Evolutionary conservation across 306 rosid genomes (phyloP), one percentile per base, ranked within the genome.

Genomic region (Castanospermum australe): DNA sequence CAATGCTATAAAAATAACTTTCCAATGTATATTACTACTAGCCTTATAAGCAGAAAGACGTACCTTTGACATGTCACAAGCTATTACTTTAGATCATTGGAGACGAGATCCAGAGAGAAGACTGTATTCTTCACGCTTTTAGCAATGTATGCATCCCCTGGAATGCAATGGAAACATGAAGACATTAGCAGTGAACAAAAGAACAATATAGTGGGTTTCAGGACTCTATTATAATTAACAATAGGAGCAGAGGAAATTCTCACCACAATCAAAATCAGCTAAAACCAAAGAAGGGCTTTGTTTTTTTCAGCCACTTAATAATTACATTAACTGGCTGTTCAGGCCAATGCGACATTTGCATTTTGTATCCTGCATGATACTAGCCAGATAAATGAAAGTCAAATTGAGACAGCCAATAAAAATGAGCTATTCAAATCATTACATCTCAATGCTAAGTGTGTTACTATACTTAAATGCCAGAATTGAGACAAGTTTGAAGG

Each of bases 241-340:
- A 57, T 5, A 30, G 51, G 38, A 63, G 65, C 51, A 52, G 14
- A 65, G 12, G 6, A 45, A 80, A 30, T 50, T 67, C 97, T 90
- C 82, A 92, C 99, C 99, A 39, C 98, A 95, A 68, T 98, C 99
- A 85, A 95, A 95, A 89, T 95, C 98, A 79, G 99, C 98, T 42
- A 95, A 88, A 52, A 86, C 90, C 79, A 91, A 76, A 50, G 96
- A 91, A 45, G 94, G 87, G 73, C 75, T 84, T 78, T 84, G 96
- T 71, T 90, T 88, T n/a, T 75, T 83, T 92, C 42, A 95, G 80
- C 98, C 98, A 95, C 71, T 85, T 87, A 64, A 87, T 89, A 73
- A 95, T 92, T 54, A 90, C 91, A 78, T 92, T 81, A 76, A 95
- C 93, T 0, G 98, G 98, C 73, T 82, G 85, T 87, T 95, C 96